Evolutionary conservation across 2,329 filamentous ascomycete species (phyloP).

Genomic region (Pseudopyricularia cyperi): DNA sequence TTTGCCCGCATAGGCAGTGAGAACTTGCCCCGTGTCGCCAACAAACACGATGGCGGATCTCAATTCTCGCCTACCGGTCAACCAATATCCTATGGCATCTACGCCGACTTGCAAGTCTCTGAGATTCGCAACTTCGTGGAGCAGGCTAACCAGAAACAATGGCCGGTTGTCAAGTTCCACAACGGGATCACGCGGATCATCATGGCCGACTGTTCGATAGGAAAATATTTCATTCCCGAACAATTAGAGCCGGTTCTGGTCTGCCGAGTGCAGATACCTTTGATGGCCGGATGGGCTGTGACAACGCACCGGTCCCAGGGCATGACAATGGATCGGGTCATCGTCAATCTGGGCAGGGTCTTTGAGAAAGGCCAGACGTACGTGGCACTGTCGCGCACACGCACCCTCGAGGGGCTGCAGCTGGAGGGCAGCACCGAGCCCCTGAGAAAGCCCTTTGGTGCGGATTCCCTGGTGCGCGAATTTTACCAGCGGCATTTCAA

Average conservation of each 20-base stretch:
- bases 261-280: conserved; percentile 46
- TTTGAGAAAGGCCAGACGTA: conserved; percentile 50
- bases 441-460: conserved; percentile 15
- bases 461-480: conserved; percentile 18
- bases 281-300: conserved; percentile 48
- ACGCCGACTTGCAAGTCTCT: conserved; percentile 20
- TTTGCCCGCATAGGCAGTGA: not conserved
- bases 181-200: conserved; percentile 32
- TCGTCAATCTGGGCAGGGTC: conserved; percentile 35
- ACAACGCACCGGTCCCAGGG: conserved; percentile 52
- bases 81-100: conserved; percentile 18
- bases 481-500: conserved; percentile 20
- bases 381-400: conserved; percentile 47
- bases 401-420: conserved; percentile 32
- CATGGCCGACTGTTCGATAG: conserved; percentile 34
- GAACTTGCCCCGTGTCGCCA: conserved; percentile 9
- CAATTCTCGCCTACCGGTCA: conserved; percentile 12
- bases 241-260: conserved; percentile 29
- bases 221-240: conserved; percentile 19
- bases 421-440: conserved; percentile 18
- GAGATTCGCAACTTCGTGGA: conserved; percentile 25
- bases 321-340: conserved; percentile 45
- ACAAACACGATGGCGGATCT: conserved; percentile 31
- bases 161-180: conserved; percentile 40
- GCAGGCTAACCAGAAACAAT: conserved; percentile 18